Base-by-base conservation (phyloP, 2,329 filamentous ascomycete species). In the Cladophialophora exuberans region DNA sequence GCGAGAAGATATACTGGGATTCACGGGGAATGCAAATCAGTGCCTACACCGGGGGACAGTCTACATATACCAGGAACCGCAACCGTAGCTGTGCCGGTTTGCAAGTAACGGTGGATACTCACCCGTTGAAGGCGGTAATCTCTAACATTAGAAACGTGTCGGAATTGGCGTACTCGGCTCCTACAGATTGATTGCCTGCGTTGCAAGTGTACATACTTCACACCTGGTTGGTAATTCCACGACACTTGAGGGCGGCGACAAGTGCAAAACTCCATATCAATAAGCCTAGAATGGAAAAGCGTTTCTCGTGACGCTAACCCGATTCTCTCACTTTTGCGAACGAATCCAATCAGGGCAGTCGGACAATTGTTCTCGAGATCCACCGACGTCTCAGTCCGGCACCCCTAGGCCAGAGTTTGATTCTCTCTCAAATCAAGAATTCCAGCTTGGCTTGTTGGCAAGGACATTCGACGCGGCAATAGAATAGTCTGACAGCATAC, bases 41-140 rank as follows among this genome's bases (percentile, higher is more conserved):
- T n/a, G n/a, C n/a, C n/a, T n/a, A n/a, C n/a, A n/a, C n/a, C 13
- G 38, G 20, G 9, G 9, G 18, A 41, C 20, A 6, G 39, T 31
- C 25, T 49, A 39, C 46, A 49, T 49, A 49, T 49, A 49, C 11
- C 15, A 30, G n/a, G 23, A 48, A 17, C n/a, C n/a, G n/a, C n/a
- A n/a, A n/a, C n/a, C n/a, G n/a, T n/a, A n/a, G n/a, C n/a, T n/a
- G n/a, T 13, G 11, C 15, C 15, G 17, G 6, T 13, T 6, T 23
- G 18, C 18, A 25, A 22, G 15, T 6, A 18, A 26, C 3, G 26
- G 23, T 31, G 39, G 22, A 42, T 42, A 18, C 39, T 4, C 26
- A 13, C 22, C 9, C 18, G 6, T 42, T 25, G 39, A 26, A 25
- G 33, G n/a, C n/a, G n/a, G n/a, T n/a, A n/a, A n/a, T n/a, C n/a